Evolutionary conservation across 2,329 filamentous ascomycete genomes (phyloP), one percentile per base, ranked within the genome.

Genomic region (Polychaeton citri): DNA sequence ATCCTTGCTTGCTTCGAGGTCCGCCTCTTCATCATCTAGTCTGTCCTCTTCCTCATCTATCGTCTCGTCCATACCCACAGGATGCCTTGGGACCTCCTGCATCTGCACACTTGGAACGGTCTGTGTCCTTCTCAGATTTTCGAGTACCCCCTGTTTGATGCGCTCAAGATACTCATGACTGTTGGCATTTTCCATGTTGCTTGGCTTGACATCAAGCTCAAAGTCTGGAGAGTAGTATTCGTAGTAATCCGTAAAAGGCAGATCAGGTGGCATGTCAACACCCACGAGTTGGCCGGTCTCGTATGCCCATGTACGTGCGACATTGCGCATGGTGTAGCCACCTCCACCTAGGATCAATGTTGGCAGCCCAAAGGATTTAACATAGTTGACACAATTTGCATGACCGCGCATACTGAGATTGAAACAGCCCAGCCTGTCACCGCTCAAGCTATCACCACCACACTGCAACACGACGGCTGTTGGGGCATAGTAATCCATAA

Each of bases 241-340:
- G 53, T 96, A 96, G 60, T 96, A 96, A 64, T 96, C 88, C 44
- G 94, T 96, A 60, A 86, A 96, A 1, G 88, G 88, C 28, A 96
- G 69, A n/a, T 82, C 78, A 4, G 80, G 71, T 8, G 76, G 71
- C 71, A 96, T 83, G 19, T 83, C 72, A 41, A 87, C 76, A 19
- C 83, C 83, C 15, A 95, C 83, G 6, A 96, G 71, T 39, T 86
- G 72, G 45, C 88, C 88, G 1, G 66, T 69, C 74, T 95, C 64
- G 48, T 66, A 73, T 16, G 66, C 66, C 74, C 72, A 78, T 1
- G 75, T 79, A 33, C 75, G 66, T 10, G 66, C 65, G 16, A 69
- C 47, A 62, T 81, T 81, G 36, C 76, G 66, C 74, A 80, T 80
- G 1, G 76, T 81, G 50, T 81, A 81, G 26, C 76, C 76, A 46